Percentiles rank a stretch among this genome's conserved stretches.
phyloP scores from a whole-genome alignment of 148 eudicot species.

The Bassia scoparia region DNA sequence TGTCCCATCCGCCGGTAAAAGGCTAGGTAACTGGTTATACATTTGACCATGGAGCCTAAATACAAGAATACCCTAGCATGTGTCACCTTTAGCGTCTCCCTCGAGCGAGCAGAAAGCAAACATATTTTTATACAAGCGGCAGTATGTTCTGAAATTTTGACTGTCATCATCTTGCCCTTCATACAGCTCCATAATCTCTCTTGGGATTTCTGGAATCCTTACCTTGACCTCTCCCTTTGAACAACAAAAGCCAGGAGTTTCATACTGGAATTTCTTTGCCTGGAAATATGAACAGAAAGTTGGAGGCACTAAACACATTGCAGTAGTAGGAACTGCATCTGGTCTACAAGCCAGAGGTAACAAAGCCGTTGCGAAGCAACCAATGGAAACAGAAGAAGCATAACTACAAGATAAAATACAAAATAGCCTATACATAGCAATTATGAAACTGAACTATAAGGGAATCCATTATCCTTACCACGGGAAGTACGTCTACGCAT shows the following conservation, averaged over 20 bases:
- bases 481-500: no score
- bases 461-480: no score
- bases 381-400: no score
- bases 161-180: not conserved
- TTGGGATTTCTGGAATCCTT: no score
- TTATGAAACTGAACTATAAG: no score
- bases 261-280: not conserved
- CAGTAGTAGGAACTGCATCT: no score
- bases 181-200: not conserved
- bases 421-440: no score
- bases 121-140: not conserved
- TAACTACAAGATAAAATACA: no score
- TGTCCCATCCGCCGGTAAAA: not conserved
- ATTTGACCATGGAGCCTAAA: not conserved
- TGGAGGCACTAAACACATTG: not conserved
- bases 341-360: no score
- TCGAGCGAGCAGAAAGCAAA: slow-evolving; percentile 3
- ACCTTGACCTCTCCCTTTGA: not conserved
- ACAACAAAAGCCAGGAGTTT: not conserved
- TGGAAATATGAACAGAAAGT: not conserved
- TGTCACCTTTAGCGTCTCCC: not conserved
- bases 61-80: not conserved
- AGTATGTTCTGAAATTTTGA: not conserved
- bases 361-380: no score
- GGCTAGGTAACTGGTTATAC: not conserved